These are phyloP conservation scores for Pseudevernia furfuracea DNA, from an alignment of 495 filamentous ascomycete genomes.

Conservation along the genomic window DNA sequence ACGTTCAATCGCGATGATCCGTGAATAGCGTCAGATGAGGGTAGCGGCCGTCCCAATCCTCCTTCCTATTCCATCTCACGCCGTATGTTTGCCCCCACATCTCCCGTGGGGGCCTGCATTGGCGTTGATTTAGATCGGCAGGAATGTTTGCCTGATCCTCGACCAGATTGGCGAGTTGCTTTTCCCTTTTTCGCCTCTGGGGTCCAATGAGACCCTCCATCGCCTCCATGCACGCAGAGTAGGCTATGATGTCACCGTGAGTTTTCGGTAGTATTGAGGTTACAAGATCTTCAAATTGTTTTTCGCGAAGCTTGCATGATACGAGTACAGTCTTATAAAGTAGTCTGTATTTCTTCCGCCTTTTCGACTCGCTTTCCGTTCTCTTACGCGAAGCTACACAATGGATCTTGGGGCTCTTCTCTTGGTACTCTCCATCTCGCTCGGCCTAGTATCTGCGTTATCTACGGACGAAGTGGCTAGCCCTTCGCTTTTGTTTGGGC, in stretches of 20 bases:
- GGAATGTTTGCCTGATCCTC: neutral
- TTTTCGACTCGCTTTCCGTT: neutral
- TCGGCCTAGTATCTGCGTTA: neutral
- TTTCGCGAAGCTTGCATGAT: too few species aligned
- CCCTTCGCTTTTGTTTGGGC: neutral
- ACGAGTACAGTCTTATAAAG: too few species aligned
- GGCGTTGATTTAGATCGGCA: neutral
- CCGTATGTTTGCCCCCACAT: neutral
- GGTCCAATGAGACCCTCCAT: neutral
- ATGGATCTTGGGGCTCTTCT: neutral
- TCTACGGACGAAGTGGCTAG: neutral
- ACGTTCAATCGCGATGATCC: too few species aligned
- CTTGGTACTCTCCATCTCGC: neutral
- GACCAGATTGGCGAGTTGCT: neutral
- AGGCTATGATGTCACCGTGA: neutral
- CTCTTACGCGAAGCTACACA: neutral
- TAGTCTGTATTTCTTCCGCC: neutral
- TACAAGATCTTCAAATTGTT: neutral
- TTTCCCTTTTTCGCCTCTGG: neutral
- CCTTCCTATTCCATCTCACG: neutral
- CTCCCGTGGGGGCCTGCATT: neutral
- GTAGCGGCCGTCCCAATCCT: neutral
- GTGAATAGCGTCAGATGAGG: too few species aligned
- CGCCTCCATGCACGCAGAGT: neutral
- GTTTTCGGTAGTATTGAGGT: neutral